Percentiles rank a stretch among this genome's conserved stretches.
phyloP scores from a whole-genome alignment of 2,329 filamentous ascomycete genomes.

The Ceratocystiopsis minuta region DNA sequence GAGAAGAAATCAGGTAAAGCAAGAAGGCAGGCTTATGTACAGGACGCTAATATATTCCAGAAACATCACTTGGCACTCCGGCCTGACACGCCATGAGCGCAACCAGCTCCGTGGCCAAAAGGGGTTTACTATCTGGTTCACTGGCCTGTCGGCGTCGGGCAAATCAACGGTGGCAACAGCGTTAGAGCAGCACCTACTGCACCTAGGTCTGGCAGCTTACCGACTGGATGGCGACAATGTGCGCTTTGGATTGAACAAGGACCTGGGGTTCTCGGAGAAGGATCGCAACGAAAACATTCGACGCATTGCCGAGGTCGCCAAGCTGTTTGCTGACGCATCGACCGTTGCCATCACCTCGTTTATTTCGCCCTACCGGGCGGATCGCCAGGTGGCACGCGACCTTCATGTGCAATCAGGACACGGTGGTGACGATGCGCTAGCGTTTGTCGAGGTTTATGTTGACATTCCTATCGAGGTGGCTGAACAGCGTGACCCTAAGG shows the following conservation, averaged over 20 bases:
- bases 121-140: slow-evolving; percentile 95
- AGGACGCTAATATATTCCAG: slow-evolving; percentile 24
- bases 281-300: slow-evolving; percentile 97
- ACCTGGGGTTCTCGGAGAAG: slow-evolving; percentile 81
- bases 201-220: slow-evolving; percentile 69
- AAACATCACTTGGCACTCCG: slow-evolving; percentile 82
- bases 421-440: slow-evolving; percentile 46
- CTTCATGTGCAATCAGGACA: slow-evolving; percentile 37
- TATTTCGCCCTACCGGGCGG: slow-evolving; percentile 84
- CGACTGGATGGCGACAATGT: slow-evolving; percentile 96
- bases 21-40: background rate
- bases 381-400: slow-evolving; percentile 64
- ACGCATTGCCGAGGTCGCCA: slow-evolving; percentile 84
- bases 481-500: slow-evolving; percentile 92
- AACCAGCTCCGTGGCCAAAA: slow-evolving; percentile 59
- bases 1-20: background rate
- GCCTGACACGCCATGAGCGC: slow-evolving; percentile 62
- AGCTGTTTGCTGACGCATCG: slow-evolving; percentile 83
- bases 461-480: slow-evolving; percentile 83
- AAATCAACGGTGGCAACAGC: slow-evolving; percentile 96
- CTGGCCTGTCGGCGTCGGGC: slow-evolving; percentile 84
- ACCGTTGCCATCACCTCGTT: slow-evolving; percentile 86
- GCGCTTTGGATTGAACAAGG: slow-evolving; percentile 94
- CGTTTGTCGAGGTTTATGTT: slow-evolving; percentile 87
- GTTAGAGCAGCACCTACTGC: slow-evolving; percentile 89